Evolutionary conservation across 2,329 filamentous ascomycete species (phyloP).

Genomic region (Plectosphaerella plurivora): DNA sequence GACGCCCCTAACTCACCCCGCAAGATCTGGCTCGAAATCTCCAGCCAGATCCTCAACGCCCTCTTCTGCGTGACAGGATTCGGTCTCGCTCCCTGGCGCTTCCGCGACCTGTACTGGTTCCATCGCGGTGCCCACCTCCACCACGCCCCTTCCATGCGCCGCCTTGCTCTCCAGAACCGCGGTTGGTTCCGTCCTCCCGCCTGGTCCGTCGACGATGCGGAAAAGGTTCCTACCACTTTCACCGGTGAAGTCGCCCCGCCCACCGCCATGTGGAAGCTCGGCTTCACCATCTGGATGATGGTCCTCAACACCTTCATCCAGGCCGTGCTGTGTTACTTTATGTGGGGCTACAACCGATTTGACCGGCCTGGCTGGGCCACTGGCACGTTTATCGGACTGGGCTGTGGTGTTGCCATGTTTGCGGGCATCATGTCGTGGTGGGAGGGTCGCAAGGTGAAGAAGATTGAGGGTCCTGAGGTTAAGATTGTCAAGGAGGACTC

Average conservation of each 20-base stretch:
- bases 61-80: constrained; percentile 85
- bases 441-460: constrained; percentile 19
- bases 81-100: constrained; percentile 71
- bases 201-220: constrained; percentile 12
- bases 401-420: constrained; percentile 17
- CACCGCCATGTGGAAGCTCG: constrained; percentile 17
- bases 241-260: constrained; percentile 15
- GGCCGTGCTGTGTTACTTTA: constrained; percentile 16
- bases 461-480: constrained; percentile 17
- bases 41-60: constrained; percentile 44
- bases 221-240: constrained; percentile 11
- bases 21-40: constrained; percentile 13
- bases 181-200: constrained; percentile 21
- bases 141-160: constrained; percentile 13
- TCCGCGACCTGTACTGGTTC: constrained; percentile 14
- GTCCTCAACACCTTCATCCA: constrained; percentile 16
- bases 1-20: constrained; percentile 13
- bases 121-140: constrained; percentile 13
- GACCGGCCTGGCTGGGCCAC: constrained; percentile 19
- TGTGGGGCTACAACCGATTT: constrained; percentile 19
- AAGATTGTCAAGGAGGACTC: constrained; percentile 11
- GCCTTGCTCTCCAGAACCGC: constrained; percentile 16
- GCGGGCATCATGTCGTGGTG: constrained; percentile 19
- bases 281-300: constrained; percentile 20
- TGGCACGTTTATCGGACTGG: constrained; percentile 17